Conservation (phyloP, 1,284 basidiomycete genomes). For the Cronartium quercuum region DNA sequence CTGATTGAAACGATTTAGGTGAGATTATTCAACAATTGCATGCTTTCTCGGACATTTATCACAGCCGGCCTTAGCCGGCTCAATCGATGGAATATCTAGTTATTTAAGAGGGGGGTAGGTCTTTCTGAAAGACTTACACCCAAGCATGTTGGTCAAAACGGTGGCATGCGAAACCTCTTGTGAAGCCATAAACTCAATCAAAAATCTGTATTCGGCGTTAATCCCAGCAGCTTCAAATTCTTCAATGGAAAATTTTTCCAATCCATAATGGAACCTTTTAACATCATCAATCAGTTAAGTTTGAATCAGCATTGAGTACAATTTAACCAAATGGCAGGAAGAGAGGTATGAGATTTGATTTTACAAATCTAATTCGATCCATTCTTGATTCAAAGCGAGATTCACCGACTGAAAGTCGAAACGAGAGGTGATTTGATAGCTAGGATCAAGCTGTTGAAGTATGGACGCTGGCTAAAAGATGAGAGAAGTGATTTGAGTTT, state of each 20-base stretch:
- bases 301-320: neutral
- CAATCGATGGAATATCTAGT: too few species aligned
- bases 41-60: neutral
- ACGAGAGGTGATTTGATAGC: slow-evolving; percentile 51
- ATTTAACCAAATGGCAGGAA: neutral
- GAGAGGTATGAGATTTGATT: neutral
- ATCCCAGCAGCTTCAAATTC: slow-evolving; percentile 60
- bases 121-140: slow-evolving; percentile 43
- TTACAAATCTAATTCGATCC: slow-evolving; percentile 58
- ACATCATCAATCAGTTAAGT: too few species aligned
- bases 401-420: slow-evolving; percentile 62
- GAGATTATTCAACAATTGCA: neutral
- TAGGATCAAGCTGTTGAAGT: slow-evolving; percentile 27
- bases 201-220: slow-evolving; percentile 55
- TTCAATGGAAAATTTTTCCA: slow-evolving; percentile 56
- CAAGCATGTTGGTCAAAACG: slow-evolving; percentile 55
- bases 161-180: slow-evolving; percentile 22
- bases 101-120: too few species aligned
- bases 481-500: neutral
- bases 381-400: slow-evolving; percentile 61
- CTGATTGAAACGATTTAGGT: slow-evolving; percentile 25
- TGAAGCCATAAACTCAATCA: slow-evolving; percentile 56
- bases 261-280: slow-evolving; percentile 56
- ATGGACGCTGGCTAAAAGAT: slow-evolving; percentile 17
- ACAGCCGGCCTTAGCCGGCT: too few species aligned